These are phyloP conservation scores for Podila minutissima DNA, from an alignment of 192 early-diverging fungal genomes.

Conservation along the genomic window DNA sequence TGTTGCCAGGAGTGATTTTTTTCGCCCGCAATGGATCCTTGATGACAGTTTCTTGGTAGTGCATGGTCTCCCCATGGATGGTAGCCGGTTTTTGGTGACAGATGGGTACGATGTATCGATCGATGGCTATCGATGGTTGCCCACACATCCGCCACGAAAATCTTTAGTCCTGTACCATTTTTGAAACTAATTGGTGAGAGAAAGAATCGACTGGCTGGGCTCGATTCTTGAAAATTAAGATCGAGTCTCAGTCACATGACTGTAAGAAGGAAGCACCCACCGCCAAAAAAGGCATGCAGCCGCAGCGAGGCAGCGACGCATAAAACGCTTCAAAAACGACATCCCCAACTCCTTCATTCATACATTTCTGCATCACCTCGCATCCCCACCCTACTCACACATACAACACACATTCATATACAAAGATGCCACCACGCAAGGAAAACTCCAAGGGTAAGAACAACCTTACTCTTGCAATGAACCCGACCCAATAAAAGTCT, in stretches of 20 bases:
- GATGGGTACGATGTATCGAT: not conserved
- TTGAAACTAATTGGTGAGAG: constrained; percentile 2
- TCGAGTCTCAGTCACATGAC: not conserved
- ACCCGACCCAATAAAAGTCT: not conserved
- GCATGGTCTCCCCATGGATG: not conserved
- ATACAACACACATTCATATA: not conserved
- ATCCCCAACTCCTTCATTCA: not conserved
- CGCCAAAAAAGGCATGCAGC: not conserved
- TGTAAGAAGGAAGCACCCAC: too few relatives aligned
- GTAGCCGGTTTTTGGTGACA: not conserved
- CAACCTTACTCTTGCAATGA: not conserved
- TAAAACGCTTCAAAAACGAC: too few relatives aligned
- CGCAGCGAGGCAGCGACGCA: not conserved
- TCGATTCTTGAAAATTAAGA: not conserved
- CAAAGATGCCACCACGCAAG: constrained; percentile 1
- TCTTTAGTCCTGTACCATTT: constrained; percentile 4
- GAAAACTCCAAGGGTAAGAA: not conserved
- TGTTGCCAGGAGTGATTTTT: too few relatives aligned
- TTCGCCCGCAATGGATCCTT: too few relatives aligned
- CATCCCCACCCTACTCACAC: not conserved
- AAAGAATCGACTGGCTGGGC: not conserved
- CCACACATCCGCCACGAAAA: not conserved
- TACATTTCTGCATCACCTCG: not conserved
- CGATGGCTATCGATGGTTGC: not conserved
- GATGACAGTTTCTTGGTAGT: not conserved